Evolutionary conservation across 2,329 filamentous ascomycete genomes (phyloP).

Genomic region (Penicillium sp.): DNA sequence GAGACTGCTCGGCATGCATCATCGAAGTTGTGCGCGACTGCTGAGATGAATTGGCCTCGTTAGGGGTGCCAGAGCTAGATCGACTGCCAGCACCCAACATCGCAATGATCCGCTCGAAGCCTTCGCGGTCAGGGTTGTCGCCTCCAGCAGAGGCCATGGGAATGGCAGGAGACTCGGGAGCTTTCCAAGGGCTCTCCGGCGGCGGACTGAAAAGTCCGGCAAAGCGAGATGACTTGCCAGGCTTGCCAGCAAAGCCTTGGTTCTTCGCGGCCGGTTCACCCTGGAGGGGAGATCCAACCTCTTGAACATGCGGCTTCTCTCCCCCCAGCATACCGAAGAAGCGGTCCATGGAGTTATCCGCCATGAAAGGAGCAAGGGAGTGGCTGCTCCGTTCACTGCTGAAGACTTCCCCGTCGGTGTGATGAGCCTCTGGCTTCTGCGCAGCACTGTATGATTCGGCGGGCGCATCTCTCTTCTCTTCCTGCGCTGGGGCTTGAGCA

Average conservation of each 20-base stretch:
- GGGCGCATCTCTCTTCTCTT: slow-evolving; percentile 44
- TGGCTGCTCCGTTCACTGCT: slow-evolving; percentile 31
- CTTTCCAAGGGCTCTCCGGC: slow-evolving; percentile 50
- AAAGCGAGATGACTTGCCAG: slow-evolving; percentile 72
- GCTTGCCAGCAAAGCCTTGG: slow-evolving; percentile 48
- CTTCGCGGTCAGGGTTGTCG: slow-evolving; percentile 65
- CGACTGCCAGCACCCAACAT: slow-evolving; percentile 64
- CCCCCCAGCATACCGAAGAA: slow-evolving; percentile 64
- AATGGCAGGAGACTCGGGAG: slow-evolving; percentile 25
- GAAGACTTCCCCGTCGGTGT: slow-evolving; percentile 49
- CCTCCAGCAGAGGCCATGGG: slow-evolving; percentile 19
- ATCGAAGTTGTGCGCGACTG: slow-evolving; percentile 29
- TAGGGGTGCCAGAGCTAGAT: slow-evolving; percentile 44
- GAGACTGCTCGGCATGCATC: slow-evolving; percentile 29
- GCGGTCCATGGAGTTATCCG: slow-evolving; percentile 68
- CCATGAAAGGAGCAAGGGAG: slow-evolving; percentile 57
- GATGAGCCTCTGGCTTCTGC: slow-evolving; percentile 38
- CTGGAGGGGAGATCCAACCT: slow-evolving; percentile 35
- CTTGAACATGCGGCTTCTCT: slow-evolving; percentile 44
- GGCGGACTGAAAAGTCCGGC: slow-evolving; percentile 69
- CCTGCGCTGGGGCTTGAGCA: slow-evolving; percentile 31
- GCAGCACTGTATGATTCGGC: slow-evolving; percentile 19
- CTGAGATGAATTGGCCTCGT: slow-evolving; percentile 33
- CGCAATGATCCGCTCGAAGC: slow-evolving; percentile 74
- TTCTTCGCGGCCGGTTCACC: slow-evolving; percentile 42